Evolutionary conservation across 768 basidiomycete genomes (phyloP), one percentile per base, ranked within the genome.

Genomic region (Lanmaoa pseudosensibilis): DNA sequence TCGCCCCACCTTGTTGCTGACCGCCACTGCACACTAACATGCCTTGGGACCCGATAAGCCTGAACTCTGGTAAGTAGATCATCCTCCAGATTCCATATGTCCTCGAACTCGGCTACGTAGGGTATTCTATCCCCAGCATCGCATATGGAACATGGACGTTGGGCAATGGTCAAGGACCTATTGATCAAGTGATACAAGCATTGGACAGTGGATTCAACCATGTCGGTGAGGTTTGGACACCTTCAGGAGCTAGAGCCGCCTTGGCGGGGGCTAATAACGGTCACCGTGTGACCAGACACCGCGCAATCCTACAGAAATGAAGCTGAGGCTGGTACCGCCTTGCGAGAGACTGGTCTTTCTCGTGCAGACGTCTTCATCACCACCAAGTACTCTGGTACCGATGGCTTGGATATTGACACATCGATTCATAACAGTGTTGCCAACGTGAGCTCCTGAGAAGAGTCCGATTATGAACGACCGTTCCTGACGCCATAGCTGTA

Each of bases 61-160:
- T 86, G 30, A 87, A 85, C 70, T 83, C 85, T 59, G 84, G 85
- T 82, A 51, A 54, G 76, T 56, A 36, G 33, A 46, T 33, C 9
- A 2, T 16, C 12, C 23, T 25, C 15, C 9, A 41, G 25, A 25
- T 19, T 34, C 36, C 19, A 9, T 27, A 30, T 49, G 23, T 46
- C n/a, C 45, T 34, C 36, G 30, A 50, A 27, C 32, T 25, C 3
- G 18, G 18, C 43, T 38, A 52, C n/a, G 9, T 52, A 85, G 82
- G 83, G 6, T 69, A 75, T 48, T 63, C 56, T 27, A 76, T 73
- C 66, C 75, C 80, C 16, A 69, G 76, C 56, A 77, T 88, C 44
- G 85, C 78, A 58, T 85, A 83, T 63, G 87, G 85, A 32, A 87
- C 86, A 4, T 86, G 85, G 82, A 82, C 75, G 40, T 59, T 84